Conservation (phyloP, 2,329 filamentous ascomycete genomes). For the Plenodomus tracheiphilus region DNA sequence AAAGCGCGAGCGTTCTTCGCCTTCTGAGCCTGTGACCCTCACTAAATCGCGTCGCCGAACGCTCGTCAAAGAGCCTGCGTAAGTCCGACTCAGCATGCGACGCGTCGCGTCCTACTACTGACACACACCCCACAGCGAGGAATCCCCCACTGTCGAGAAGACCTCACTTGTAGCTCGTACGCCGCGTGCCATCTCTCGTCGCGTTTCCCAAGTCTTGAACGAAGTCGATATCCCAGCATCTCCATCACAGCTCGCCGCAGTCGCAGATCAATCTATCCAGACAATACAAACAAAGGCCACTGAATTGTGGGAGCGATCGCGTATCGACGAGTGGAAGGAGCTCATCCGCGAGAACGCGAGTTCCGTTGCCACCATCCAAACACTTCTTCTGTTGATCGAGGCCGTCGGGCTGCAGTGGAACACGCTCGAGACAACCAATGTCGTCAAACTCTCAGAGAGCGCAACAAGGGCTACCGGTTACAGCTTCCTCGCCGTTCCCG, state of each 20-base stretch:
- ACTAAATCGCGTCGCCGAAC: constrained; percentile 40
- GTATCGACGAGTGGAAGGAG: constrained; percentile 67
- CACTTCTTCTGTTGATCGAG: constrained; percentile 61
- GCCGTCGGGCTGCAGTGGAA: constrained; percentile 68
- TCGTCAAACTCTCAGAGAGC: constrained; percentile 71
- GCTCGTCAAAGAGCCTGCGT: constrained; percentile 39
- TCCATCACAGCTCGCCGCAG: constrained; percentile 60
- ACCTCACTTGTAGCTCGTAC: constrained; percentile 40
- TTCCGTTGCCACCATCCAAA: constrained; percentile 60
- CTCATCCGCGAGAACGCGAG: constrained; percentile 70
- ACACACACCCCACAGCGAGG: constrained; percentile 37
- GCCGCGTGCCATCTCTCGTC: constrained; percentile 45
- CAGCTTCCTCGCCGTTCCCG: constrained; percentile 70
- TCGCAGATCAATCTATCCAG: constrained; percentile 73
- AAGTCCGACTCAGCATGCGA: constrained; percentile 20
- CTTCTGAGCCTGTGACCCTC: constrained; percentile 39
- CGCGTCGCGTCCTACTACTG: constrained; percentile 33
- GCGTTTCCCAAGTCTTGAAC: constrained; percentile 63
- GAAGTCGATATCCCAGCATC: constrained; percentile 67
- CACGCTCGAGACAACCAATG: constrained; percentile 71
- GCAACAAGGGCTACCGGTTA: constrained; percentile 59
- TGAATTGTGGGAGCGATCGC: constrained; percentile 66
- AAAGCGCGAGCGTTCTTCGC: constrained; percentile 50
- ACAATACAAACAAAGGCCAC: constrained; percentile 67
- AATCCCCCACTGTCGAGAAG: constrained; percentile 43